Evolutionary conservation across 148 eudicot species (phyloP).

Genomic region (Rhododendron vialii): DNA sequence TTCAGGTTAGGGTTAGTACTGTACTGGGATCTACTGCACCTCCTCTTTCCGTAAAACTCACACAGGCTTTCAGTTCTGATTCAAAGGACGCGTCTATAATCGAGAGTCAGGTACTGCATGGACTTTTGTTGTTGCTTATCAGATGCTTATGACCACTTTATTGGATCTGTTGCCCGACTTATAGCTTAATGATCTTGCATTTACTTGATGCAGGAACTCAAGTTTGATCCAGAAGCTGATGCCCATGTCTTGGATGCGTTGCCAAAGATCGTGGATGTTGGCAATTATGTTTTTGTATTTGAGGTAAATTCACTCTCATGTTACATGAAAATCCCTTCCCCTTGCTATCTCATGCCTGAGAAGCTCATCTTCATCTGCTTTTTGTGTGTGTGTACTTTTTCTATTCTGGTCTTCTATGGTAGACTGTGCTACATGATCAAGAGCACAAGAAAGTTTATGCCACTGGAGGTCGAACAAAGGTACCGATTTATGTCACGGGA

Average conservation of each 20-base stretch:
- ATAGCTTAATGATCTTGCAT: constrained; percentile 6
- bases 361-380: constrained; percentile 1
- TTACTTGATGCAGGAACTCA: constrained; percentile 58
- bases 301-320: constrained; percentile 38
- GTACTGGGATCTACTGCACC: constrained; percentile 80
- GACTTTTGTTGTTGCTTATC: neutral
- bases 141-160: neutral
- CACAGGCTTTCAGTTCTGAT: constrained; percentile 57
- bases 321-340: neutral
- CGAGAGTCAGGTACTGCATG: constrained; percentile 58
- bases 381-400: neutral
- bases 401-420: constrained; percentile 4
- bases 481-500: constrained; percentile 59
- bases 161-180: constrained; percentile 1
- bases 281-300: constrained; percentile 67
- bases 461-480: constrained; percentile 64
- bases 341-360: neutral
- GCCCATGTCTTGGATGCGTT: constrained; percentile 67
- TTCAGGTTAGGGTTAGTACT: constrained; percentile 75
- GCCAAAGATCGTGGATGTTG: constrained; percentile 65
- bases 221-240: constrained; percentile 50
- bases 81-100: constrained; percentile 67
- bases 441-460: constrained; percentile 54
- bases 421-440: constrained; percentile 70
- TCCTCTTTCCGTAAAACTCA: constrained; percentile 66